Percentiles rank a stretch among this genome's conserved stretches.
Evolutionary conservation across 208 protist species (phyloP).

Genomic region (Lotmaria passim): DNA sequence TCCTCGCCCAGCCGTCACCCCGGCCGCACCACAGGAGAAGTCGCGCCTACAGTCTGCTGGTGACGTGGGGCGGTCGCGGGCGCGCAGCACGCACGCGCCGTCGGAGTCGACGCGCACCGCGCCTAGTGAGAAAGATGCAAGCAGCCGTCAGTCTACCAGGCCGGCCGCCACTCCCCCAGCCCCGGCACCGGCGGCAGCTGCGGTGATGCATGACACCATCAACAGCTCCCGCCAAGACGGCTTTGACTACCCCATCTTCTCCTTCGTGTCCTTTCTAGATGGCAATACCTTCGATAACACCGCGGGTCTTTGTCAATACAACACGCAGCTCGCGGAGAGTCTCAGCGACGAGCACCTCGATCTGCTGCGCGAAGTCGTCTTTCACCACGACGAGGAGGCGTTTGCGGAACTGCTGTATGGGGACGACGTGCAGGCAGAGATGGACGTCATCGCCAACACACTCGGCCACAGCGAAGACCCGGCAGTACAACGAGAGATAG

Average conservation of each 20-base stretch:
- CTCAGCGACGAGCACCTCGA: slow-evolving; percentile 79
- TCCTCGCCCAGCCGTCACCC: not conserved
- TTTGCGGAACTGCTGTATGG: slow-evolving; percentile 90
- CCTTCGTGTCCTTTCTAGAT: slow-evolving; percentile 78
- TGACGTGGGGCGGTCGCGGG: slow-evolving; percentile 3
- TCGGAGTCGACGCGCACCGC: slow-evolving; percentile 10
- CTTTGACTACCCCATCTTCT: slow-evolving; percentile 42
- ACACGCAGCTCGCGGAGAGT: slow-evolving; percentile 67
- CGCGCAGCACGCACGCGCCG: slow-evolving; percentile 11
- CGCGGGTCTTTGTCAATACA: slow-evolving; percentile 73
- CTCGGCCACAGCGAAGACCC: slow-evolving; percentile 36
- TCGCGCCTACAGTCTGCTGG: not conserved
- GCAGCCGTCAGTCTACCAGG: slow-evolving; percentile 4
- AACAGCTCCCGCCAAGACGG: slow-evolving; percentile 25
- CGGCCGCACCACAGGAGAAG: not conserved
- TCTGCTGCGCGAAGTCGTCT: slow-evolving; percentile 60
- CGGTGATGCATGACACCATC: slow-evolving; percentile 24
- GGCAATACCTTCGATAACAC: slow-evolving; percentile 71
- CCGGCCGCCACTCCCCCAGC: not conserved
- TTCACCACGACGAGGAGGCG: slow-evolving; percentile 69
- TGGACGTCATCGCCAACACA: slow-evolving; percentile 30
- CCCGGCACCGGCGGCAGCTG: not conserved
- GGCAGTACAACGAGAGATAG: slow-evolving; percentile 36
- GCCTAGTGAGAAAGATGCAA: not conserved
- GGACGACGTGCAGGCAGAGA: slow-evolving; percentile 64